Base-by-base conservation (phyloP, 805 yeast species). In the Saccharomycopsis synnaedendra region DNA sequence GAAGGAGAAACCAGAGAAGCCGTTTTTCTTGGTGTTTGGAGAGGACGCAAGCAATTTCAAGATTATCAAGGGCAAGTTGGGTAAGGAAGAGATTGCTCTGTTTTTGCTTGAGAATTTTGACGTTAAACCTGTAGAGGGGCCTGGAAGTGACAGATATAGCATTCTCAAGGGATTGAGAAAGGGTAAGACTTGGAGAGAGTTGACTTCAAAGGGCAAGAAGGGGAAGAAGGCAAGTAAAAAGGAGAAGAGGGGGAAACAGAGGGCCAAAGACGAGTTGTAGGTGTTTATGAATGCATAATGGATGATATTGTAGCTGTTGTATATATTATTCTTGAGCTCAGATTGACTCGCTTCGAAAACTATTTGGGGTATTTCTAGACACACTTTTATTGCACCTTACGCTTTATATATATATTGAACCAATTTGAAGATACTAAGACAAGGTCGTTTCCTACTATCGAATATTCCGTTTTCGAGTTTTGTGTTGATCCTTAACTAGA, bases 41-140 rank as follows among this genome's bases (percentile, higher is more conserved):
- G 9, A 27, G 7, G 43, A 32, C 8, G 51, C 62, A 28, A 63
- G 61, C 42, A 45, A 47, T 3, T 42, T 30, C 3, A 62, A 60
- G 40, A 51, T 55, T 32, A 56, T 52, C 11, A 55, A 52, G 3
- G 59, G 57, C 3, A 46, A 52, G 3, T 42, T 63, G 19, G 48
- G 55, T 5, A 63, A 62, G 46, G 37, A 35, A 4, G 52, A 45
- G 3, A 54, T 66, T 6, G 50, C 60, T 7, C 50, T 57, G 30
- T 60, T 57, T 43, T 47, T 65, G 5, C 30, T 39, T 3, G 45
- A 57, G 8, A 30, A 55, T 45, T 48, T 46, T 46, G 48, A 45
- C 5, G 39, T 42, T n/a, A 32, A 34, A 9, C 65, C 69, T 45
- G 53, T 38, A 40, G 65, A 60, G 50, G 65, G 69, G 8, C 62